Evolutionary conservation across 2,329 filamentous ascomycete genomes (phyloP).

Genomic region (Colletotrichum horii): DNA sequence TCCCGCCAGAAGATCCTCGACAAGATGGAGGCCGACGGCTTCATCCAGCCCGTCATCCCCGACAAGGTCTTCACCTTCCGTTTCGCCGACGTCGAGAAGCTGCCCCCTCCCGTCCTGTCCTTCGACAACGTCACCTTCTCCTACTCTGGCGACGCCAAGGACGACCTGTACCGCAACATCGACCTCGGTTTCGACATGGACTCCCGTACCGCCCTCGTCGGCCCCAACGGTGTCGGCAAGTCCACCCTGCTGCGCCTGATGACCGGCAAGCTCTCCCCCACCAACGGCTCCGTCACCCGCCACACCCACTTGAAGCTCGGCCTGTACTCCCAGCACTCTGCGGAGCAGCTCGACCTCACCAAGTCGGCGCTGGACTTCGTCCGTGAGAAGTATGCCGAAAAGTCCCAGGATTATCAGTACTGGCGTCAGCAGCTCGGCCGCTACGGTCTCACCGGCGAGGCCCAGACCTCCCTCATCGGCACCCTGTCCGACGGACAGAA

Average conservation of each 20-base stretch:
- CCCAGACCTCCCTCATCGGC: slow-evolving; percentile 97
- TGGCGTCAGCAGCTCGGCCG: slow-evolving; percentile 97
- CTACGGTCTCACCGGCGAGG: slow-evolving; percentile 91
- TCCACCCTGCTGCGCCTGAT: slow-evolving; percentile 95
- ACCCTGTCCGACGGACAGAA: slow-evolving; percentile 98
- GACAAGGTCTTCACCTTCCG: slow-evolving; percentile 97
- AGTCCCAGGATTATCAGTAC: slow-evolving; percentile 98
- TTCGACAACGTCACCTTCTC: slow-evolving; percentile 98
- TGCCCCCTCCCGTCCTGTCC: slow-evolving; percentile 94
- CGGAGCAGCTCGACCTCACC: slow-evolving; percentile 96
- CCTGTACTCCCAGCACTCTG: slow-evolving; percentile 97
- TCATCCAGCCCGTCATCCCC: slow-evolving; percentile 86
- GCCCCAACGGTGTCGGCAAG: slow-evolving; percentile 99
- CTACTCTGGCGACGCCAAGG: slow-evolving; percentile 87
- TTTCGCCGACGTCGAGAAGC: slow-evolving; percentile 98
- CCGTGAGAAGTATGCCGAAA: slow-evolving; percentile 87
- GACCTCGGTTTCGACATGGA: slow-evolving; percentile 99
- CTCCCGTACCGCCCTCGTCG: slow-evolving; percentile 94
- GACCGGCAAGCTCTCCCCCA: slow-evolving; percentile 92
- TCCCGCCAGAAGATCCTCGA: slow-evolving; percentile 99
- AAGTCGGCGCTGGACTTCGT: slow-evolving; percentile 98
- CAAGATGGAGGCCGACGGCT: slow-evolving; percentile 99
- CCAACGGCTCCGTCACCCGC: slow-evolving; percentile 78
- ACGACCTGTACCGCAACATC: slow-evolving; percentile 95
- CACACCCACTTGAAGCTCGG: slow-evolving; percentile 99